Base-by-base conservation (phyloP, 768 basidiomycete species). In the Candolleomyces aberdarensis region DNA sequence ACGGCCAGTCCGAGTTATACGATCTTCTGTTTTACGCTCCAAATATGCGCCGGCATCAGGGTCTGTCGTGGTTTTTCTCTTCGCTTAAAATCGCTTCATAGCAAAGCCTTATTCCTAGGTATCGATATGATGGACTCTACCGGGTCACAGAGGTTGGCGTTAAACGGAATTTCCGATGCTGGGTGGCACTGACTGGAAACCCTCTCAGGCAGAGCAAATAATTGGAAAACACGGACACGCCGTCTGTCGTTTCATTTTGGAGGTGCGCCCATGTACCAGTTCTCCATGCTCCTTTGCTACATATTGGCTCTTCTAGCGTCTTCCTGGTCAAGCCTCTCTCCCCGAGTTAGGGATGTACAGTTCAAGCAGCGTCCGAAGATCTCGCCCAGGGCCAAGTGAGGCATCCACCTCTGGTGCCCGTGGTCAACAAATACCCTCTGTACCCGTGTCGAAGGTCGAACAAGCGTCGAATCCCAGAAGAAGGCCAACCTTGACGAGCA, bases 71-170 rank as follows among this genome's bases (percentile, higher is more conserved):
- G 15, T 51, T 3, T 7, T 20, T 7, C 32, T n/a, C 10, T 31
- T 13, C 1, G 26, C 32, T 31, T 39, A 2, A 14, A 10, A 1
- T 20, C 17, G 20, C 1, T 5, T 51, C 14, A 17, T 49, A 19
- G 9, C 48, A 20, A 49, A 49, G 2, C n/a, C 10, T 8, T 19
- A 2, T 44, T 4, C 17, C 44, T 22, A 53, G 52, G 32, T 53
- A 56, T 43, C 54, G 54, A 20, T 56, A 56, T 20, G 54, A 56
- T 26, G 54, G 54, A 19, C 54, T 56, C 9, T 56, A 56, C 15
- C 36, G 22, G n/a, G 54, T 56, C 39, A 56, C 22, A 20, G n/a
- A 56, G 32, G 49, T 51, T 5, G 7, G 44, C 17, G 17, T 43
- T 8, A 46, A 20, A 8, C 44, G 14, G 8, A 3, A 17, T 51